A percentile compares a stretch with the other conserved stretches of the same genome.
phyloP scores from a whole-genome alignment of 208 protist genomes.

The Zelonia costaricensis region DNA sequence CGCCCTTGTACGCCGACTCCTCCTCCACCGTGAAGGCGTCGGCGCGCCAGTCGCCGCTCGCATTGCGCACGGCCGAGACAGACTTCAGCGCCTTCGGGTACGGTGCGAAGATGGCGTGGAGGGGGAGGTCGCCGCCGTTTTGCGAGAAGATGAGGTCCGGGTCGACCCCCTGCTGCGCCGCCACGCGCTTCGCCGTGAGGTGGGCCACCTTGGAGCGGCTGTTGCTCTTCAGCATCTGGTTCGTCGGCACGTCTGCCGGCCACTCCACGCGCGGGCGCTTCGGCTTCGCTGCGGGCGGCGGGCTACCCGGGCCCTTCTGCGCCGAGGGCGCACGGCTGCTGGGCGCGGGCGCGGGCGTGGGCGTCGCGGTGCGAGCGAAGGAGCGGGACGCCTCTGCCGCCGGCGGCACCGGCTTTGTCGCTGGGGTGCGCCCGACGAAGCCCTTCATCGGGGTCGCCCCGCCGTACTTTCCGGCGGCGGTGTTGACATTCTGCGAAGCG shows the following conservation, averaged over 20 bases:
- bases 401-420: constrained; percentile 26
- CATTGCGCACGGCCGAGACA: constrained; percentile 59
- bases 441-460: constrained; percentile 21
- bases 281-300: constrained; percentile 15
- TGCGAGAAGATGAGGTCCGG: constrained; percentile 86
- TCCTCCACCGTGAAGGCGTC: constrained; percentile 85
- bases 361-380: constrained; percentile 38
- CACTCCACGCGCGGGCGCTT: constrained; percentile 66
- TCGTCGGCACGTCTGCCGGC: constrained; percentile 74
- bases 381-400: constrained; percentile 18
- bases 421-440: constrained; percentile 27
- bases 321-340: constrained; percentile 27
- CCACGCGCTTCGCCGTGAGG: constrained; percentile 68
- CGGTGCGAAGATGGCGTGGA: constrained; percentile 71
- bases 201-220: constrained; percentile 83
- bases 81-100: constrained; percentile 77
- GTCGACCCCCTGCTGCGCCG: constrained; percentile 77
- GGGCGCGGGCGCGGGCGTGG: constrained; percentile 17
- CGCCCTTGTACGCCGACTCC: constrained; percentile 81
- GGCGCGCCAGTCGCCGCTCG: constrained; percentile 80
- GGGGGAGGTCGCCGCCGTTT: constrained; percentile 73
- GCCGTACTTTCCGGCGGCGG: constrained; percentile 36
- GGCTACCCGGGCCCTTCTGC: constrained; percentile 13
- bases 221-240: constrained; percentile 73
- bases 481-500: constrained; percentile 78